Evolutionary conservation across 164 flowering plant species (phyloP), one percentile per base, ranked within the genome.

Genomic region (Akebia trifoliata): DNA sequence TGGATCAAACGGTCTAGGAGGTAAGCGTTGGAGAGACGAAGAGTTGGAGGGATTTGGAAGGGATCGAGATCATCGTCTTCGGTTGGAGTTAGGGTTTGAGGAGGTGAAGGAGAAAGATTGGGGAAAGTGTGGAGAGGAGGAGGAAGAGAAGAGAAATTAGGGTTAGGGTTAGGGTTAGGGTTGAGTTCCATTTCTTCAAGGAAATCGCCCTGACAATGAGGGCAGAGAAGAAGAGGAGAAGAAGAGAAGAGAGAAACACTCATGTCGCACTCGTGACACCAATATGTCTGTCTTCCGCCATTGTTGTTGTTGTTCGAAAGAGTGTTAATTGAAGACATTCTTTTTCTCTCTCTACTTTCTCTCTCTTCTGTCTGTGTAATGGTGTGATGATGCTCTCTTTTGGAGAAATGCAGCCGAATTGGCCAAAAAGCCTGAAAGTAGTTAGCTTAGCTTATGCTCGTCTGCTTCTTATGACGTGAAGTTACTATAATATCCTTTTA

Each of bases 181-280:
- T 48, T 38, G 9, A 60, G 60, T 43, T 85, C 86, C 78, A 85
- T 76, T 46, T 66, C 75, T 56, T 81, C 83, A 54, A 83, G 77
- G 70, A 69, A 79, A 55, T 69, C 73, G 59, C 59, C 59, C 32
- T 57, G 64, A 72, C 85, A 85, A 46, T 74, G 73, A 11, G 87
- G 86, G 67, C 85, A 80, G 59, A 59, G 63, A 35, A 62, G 81
- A 42, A 69, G 65, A 0, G 34, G 71, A 18, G 59, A 39, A 55
- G 77, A 36, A 9, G 73, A 36, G 57, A 69, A 29, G 59, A 82
- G 70, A 22, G 71, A 60, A 58, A 83, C 76, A 71, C 82, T 75
- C 83, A 79, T 78, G 72, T 79, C 85, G 60, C 93, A 85, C 46
- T 69, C 73, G 74, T 85, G 81, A 52, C 93, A 85, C 88, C 88